Percentiles rank a stretch among this genome's conserved stretches.
Evolutionary conservation across 306 rosid genomes (phyloP).

Genomic region (Aeschynomene evenia): DNA sequence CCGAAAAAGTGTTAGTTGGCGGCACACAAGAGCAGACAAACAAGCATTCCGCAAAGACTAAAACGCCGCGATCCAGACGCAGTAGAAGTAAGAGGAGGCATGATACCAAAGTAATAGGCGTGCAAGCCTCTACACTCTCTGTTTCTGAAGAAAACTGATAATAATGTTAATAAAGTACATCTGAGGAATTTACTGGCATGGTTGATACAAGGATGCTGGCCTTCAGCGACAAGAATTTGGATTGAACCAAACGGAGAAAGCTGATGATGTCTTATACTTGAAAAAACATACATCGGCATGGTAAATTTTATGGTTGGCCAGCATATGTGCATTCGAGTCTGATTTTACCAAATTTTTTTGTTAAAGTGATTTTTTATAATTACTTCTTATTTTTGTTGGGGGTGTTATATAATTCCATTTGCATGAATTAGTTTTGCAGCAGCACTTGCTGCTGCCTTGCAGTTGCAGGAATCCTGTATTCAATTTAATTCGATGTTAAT

Average conservation of each 20-base stretch:
- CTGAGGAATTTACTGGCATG: constrained; percentile 33
- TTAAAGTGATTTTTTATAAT: constrained; percentile 9
- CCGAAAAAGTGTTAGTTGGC: constrained; percentile 42
- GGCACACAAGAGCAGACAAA: constrained; percentile 46
- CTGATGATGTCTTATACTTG: constrained; percentile 24
- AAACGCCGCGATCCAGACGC: constrained; percentile 62
- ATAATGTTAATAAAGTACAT: constrained; percentile 21
- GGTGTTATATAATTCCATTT: constrained; percentile 38
- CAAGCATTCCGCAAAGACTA: constrained; percentile 63
- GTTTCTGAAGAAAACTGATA: constrained; percentile 61
- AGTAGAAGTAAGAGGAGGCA: constrained; percentile 83
- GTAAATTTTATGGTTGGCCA: constrained; percentile 32
- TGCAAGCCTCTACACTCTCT: constrained; percentile 58
- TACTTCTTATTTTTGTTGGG: constrained; percentile 25
- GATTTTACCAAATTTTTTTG: constrained; percentile 44
- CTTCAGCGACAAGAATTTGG: constrained; percentile 34
- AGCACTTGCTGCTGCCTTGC: constrained; percentile 36
- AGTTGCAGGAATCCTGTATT: constrained; percentile 51
- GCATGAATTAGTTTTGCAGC: constrained; percentile 40
- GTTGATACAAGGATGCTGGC: constrained; percentile 45
- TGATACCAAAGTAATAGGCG: constrained; percentile 58
- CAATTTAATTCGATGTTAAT: constrained; percentile 42
- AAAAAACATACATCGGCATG: constrained; percentile 25
- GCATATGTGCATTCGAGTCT: constrained; percentile 41
- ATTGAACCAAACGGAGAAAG: constrained; percentile 38